Conservation (phyloP, 2,329 filamentous ascomycete species). For the Fusarium algeriense region DNA sequence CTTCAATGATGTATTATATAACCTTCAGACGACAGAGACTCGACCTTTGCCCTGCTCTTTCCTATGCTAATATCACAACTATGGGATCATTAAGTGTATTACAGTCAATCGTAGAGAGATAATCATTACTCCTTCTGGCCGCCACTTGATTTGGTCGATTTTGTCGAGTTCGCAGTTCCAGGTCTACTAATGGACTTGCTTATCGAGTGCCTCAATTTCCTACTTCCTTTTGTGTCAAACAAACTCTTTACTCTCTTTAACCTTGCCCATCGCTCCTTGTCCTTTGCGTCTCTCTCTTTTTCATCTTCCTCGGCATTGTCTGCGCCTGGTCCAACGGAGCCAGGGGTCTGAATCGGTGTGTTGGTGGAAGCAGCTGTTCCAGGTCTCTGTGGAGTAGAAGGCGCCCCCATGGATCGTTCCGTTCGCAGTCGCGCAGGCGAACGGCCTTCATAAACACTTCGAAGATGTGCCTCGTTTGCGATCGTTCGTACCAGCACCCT, state of each 20-base stretch:
- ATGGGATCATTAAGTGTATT: slow-evolving; percentile 21
- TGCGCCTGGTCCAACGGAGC: slow-evolving; percentile 16
- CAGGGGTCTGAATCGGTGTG: slow-evolving; percentile 29
- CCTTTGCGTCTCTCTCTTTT: slow-evolving; percentile 65
- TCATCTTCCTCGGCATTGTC: slow-evolving; percentile 55
- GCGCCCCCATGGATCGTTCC: slow-evolving; percentile 23
- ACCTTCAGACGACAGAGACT: background rate
- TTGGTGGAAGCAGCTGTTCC: slow-evolving; percentile 31
- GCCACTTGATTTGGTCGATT: slow-evolving; percentile 46
- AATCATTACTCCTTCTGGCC: slow-evolving; percentile 30
- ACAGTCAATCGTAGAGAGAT: background rate
- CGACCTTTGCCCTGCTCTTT: background rate
- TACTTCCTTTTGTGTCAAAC: slow-evolving; percentile 73
- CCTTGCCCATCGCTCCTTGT: slow-evolving; percentile 80
- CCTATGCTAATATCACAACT: background rate
- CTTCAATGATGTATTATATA: slow-evolving; percentile 7
- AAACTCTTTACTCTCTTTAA: slow-evolving; percentile 78
- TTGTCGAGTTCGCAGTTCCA: slow-evolving; percentile 54
- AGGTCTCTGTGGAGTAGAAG: slow-evolving; percentile 41
- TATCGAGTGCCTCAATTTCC: slow-evolving; percentile 60
- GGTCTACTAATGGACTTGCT: slow-evolving; percentile 56
- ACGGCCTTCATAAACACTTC: slow-evolving; percentile 53
- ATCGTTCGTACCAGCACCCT: slow-evolving; percentile 66
- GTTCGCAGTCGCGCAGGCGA: slow-evolving; percentile 36
- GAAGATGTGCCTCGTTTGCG: slow-evolving; percentile 69